phyloP scores from a whole-genome alignment of 129 eudicot genomes.

The Pulicaria dysenterica region DNA sequence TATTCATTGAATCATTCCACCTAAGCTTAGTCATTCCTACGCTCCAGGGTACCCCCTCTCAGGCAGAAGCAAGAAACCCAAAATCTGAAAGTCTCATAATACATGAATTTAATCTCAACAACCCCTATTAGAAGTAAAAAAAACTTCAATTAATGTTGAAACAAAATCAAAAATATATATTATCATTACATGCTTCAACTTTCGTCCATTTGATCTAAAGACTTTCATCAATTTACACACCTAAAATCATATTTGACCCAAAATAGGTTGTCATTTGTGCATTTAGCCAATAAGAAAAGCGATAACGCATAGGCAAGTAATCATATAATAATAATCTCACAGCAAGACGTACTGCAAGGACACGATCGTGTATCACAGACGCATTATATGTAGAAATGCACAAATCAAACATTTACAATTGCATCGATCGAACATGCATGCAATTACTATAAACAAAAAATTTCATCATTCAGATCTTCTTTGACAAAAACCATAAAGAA shows the following conservation, averaged over 20 bases:
- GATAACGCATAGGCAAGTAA: neutral
- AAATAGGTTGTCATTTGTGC: constrained; percentile 7
- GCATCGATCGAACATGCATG: constrained; percentile 13
- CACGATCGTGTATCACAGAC: neutral
- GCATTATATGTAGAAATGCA: neutral
- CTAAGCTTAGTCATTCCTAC: constrained; percentile 49
- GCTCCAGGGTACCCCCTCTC: constrained; percentile 22
- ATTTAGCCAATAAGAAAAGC: neutral
- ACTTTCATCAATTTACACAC: neutral
- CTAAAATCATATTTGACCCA: neutral
- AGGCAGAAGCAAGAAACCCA: constrained; percentile 16
- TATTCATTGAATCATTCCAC: constrained; percentile 49
- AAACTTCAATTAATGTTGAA: neutral
- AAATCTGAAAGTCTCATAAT: constrained; percentile 30
- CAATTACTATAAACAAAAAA: constrained; percentile 13
- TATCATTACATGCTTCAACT: neutral
- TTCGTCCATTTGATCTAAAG: neutral
- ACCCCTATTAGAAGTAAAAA: neutral
- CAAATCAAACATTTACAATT: neutral
- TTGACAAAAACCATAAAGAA: neutral
- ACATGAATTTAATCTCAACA: constrained; percentile 3
- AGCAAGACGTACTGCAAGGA: neutral
- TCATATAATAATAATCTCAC: neutral
- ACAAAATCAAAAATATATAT: neutral
- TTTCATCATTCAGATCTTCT: constrained; percentile 12